Percentiles rank a stretch among this genome's conserved stretches.
phyloP scores from a whole-genome alignment of 805 yeast genomes.

The Candida nanaspora region DNA sequence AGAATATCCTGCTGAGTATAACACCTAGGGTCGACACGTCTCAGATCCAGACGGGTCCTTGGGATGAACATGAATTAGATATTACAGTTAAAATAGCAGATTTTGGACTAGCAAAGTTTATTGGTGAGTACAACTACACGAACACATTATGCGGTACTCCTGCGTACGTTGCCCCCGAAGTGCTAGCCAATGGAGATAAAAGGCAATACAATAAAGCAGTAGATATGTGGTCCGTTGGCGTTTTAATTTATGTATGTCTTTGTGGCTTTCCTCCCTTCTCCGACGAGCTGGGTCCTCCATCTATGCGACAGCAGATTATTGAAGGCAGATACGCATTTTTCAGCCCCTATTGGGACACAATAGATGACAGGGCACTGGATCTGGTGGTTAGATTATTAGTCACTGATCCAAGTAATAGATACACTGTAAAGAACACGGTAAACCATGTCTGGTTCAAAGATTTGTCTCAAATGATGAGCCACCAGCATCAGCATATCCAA shows the following conservation, averaged over 20 bases:
- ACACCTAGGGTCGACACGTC: constrained; percentile 20
- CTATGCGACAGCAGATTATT: constrained; percentile 67
- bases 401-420: constrained; percentile 40
- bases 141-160: constrained; percentile 83
- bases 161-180: constrained; percentile 83
- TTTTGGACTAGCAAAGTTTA: constrained; percentile 65
- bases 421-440: constrained; percentile 30
- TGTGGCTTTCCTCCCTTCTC: constrained; percentile 86
- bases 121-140: constrained; percentile 69
- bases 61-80: constrained; percentile 55
- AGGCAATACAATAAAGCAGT: constrained; percentile 62
- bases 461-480: not conserved
- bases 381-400: constrained; percentile 55
- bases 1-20: constrained; percentile 63
- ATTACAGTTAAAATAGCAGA: constrained; percentile 72
- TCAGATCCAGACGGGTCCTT: constrained; percentile 34
- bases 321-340: constrained; percentile 65
- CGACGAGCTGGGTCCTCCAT: constrained; percentile 75
- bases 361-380: constrained; percentile 58
- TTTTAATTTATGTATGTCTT: constrained; percentile 65
- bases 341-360: constrained; percentile 74
- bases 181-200: constrained; percentile 41
- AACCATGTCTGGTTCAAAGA: constrained; percentile 37
- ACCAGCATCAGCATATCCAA: not conserved
- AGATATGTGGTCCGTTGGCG: constrained; percentile 82